These are phyloP conservation scores for Termitomyces heimii DNA, from an alignment of 768 basidiomycete species.

Conservation along the genomic window DNA sequence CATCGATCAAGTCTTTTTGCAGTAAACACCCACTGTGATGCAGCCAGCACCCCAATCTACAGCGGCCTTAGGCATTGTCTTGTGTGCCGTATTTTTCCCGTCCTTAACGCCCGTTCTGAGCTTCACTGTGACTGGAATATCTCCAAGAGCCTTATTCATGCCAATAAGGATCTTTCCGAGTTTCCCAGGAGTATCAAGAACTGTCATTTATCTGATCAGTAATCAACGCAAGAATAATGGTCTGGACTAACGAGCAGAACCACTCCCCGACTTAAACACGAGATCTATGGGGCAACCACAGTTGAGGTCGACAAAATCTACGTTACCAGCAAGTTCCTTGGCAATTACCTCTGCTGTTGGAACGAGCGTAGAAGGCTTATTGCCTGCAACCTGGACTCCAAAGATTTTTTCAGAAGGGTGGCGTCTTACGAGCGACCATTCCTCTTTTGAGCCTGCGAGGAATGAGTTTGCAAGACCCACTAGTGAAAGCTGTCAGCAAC, in stretches of 20 bases:
- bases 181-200: constrained; percentile 77
- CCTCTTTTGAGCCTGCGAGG: constrained; percentile 81
- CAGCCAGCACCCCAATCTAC: constrained; percentile 42
- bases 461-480: constrained; percentile 95
- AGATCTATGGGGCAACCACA: constrained; percentile 97
- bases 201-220: constrained; percentile 28
- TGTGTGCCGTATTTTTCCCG: constrained; percentile 81
- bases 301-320: constrained; percentile 95
- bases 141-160: constrained; percentile 88
- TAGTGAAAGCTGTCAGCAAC: constrained; percentile 17
- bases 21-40: constrained; percentile 31
- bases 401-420: constrained; percentile 86
- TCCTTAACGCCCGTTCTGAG: constrained; percentile 93
- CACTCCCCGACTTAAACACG: constrained; percentile 87
- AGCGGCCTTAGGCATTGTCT: constrained; percentile 77
- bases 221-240: not conserved
- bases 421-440: constrained; percentile 89
- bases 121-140: constrained; percentile 87
- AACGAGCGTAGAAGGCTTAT: constrained; percentile 72
- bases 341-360: constrained; percentile 79
- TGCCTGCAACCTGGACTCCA: constrained; percentile 91
- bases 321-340: constrained; percentile 52
- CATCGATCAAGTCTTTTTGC: not conserved
- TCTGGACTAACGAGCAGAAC: constrained; percentile 64
- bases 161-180: constrained; percentile 84